phyloP scores from a whole-genome alignment of 2,329 filamentous ascomycete genomes.

The Lachnellula subtilissima region DNA sequence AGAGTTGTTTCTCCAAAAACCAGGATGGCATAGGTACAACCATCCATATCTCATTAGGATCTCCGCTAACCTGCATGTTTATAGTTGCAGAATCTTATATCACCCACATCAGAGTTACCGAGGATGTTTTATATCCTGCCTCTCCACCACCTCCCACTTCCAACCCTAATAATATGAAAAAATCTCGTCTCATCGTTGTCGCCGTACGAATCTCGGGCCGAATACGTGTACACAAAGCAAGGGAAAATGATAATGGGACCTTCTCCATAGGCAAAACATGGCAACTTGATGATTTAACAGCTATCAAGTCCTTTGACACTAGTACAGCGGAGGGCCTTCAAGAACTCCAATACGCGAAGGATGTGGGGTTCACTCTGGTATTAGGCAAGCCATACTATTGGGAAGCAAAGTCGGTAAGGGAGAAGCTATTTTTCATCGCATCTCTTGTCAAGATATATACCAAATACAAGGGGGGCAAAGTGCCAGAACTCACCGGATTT shows the following conservation, averaged over 20 bases:
- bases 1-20: too few species aligned
- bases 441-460: slow-evolving; percentile 93
- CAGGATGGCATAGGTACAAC: too few species aligned
- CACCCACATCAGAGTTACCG: slow-evolving; percentile 87
- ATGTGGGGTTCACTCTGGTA: slow-evolving; percentile 79
- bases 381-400: slow-evolving; percentile 96
- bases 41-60: background rate
- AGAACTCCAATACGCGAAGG: slow-evolving; percentile 70
- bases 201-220: slow-evolving; percentile 87
- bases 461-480: slow-evolving; percentile 87
- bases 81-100: slow-evolving; percentile 90
- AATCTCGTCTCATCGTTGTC: slow-evolving; percentile 77
- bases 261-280: slow-evolving; percentile 99
- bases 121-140: slow-evolving; percentile 79
- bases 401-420: slow-evolving; percentile 87
- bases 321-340: slow-evolving; percentile 57
- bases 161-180: slow-evolving; percentile 71
- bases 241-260: slow-evolving; percentile 87
- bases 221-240: slow-evolving; percentile 93
- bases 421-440: slow-evolving; percentile 98
- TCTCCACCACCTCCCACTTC: slow-evolving; percentile 76
- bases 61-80: slow-evolving; percentile 20
- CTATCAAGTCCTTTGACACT: slow-evolving; percentile 72
- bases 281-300: slow-evolving; percentile 84
- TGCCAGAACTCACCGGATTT: slow-evolving; percentile 77